Evolutionary conservation across 2,329 filamentous ascomycete genomes (phyloP).

Genomic region (Aureobasidium namibiae): DNA sequence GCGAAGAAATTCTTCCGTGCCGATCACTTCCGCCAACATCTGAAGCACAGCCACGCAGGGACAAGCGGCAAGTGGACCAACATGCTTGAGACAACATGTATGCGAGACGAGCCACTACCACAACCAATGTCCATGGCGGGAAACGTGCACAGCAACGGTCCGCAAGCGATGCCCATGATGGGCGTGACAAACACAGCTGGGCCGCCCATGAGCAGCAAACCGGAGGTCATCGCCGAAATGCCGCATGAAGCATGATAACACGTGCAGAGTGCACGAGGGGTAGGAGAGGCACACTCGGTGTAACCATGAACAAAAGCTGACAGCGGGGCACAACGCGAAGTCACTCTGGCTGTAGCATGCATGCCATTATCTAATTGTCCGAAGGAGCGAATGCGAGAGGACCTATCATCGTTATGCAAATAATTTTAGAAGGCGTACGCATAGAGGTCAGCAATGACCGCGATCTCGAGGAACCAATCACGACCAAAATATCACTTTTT

Average conservation of each 20-base stretch:
- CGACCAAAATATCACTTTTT: not conserved
- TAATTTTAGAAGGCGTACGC: not conserved
- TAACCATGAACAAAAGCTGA: not conserved
- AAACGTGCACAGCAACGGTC: not conserved
- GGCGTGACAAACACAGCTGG: not conserved
- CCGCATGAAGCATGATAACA: constrained; percentile 14
- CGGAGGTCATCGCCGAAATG: constrained; percentile 12
- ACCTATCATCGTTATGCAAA: not conserved
- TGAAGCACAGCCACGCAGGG: constrained; percentile 95
- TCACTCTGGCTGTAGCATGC: not conserved
- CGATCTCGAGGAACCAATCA: not conserved
- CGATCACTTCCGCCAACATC: constrained; percentile 94
- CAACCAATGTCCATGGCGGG: constrained; percentile 21
- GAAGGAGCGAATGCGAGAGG: not conserved
- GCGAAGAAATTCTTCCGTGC: constrained; percentile 97
- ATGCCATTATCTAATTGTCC: not conserved
- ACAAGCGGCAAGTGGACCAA: constrained; percentile 99
- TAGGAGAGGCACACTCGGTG: not conserved
- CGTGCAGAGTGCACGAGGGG: not conserved
- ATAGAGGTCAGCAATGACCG: not conserved
- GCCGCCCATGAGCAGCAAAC: constrained; percentile 7
- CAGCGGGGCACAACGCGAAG: not conserved
- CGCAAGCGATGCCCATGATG: not conserved
- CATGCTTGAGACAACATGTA: constrained; percentile 91
- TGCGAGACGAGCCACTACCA: constrained; percentile 73